phyloP scores from a whole-genome alignment of 1,139 yeast genomes.

The Suhomyces bolitotheri region DNA sequence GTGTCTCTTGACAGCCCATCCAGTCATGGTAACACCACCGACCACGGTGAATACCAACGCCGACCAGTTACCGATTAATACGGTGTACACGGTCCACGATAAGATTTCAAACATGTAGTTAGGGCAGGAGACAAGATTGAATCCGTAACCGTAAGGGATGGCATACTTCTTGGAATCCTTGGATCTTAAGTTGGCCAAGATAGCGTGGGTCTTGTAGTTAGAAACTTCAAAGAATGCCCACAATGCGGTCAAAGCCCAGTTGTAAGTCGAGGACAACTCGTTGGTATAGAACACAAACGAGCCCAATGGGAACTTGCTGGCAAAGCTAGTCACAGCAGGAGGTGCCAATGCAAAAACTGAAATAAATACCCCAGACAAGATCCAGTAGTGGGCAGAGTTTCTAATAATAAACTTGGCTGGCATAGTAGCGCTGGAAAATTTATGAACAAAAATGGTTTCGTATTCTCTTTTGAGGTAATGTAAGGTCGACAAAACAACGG shows the following conservation, averaged over 20 bases:
- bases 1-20: constrained; percentile 79
- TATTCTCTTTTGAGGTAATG: constrained; percentile 87
- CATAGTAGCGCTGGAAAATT: constrained; percentile 88
- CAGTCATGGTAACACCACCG: constrained; percentile 75
- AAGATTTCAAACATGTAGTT: constrained; percentile 87
- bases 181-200: constrained; percentile 56
- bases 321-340: constrained; percentile 34
- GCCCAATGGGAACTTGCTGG: constrained; percentile 4
- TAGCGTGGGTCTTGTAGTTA: constrained; percentile 69
- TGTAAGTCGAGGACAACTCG: constrained; percentile 26
- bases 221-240: constrained; percentile 72
- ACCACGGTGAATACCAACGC: constrained; percentile 69
- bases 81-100: constrained; percentile 68
- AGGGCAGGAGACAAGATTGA: constrained; percentile 60
- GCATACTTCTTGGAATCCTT: constrained; percentile 42
- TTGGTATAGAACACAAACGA: constrained; percentile 23
- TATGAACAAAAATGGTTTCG: constrained; percentile 83
- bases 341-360: constrained; percentile 70
- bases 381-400: constrained; percentile 90
- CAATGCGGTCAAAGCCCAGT: constrained; percentile 38
- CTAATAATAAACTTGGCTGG: constrained; percentile 84
- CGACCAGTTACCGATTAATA: constrained; percentile 77
- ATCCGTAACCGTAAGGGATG: constrained; percentile 50
- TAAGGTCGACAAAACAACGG: constrained; percentile 56
- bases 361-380: constrained; percentile 68